phyloP scores from a whole-genome alignment of 306 rosid species.

The Trifolium repens region DNA sequence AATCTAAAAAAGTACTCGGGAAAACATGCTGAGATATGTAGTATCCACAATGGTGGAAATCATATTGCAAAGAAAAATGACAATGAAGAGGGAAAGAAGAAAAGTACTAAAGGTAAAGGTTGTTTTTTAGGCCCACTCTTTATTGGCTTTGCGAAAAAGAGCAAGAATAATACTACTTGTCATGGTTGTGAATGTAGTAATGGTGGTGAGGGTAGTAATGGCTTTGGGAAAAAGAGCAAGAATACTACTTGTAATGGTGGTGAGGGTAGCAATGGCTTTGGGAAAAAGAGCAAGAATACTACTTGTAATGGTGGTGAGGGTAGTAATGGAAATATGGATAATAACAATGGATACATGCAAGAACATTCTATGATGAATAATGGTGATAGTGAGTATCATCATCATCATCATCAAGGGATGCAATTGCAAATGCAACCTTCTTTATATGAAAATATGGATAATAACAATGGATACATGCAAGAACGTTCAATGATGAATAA shows the following conservation, averaged over 20 bases:
- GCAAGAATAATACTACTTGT: slow-evolving; percentile 25
- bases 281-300: too few relatives aligned
- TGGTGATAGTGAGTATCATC: slow-evolving; percentile 20
- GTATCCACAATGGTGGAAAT: slow-evolving; percentile 50
- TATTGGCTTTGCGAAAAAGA: slow-evolving; percentile 53
- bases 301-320: neutral
- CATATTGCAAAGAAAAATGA: slow-evolving; percentile 37
- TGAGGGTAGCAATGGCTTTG: too few relatives aligned
- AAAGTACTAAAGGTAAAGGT: slow-evolving; percentile 30
- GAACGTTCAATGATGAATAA: slow-evolving; percentile 23
- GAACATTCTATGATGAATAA: too few relatives aligned
- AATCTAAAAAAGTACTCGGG: slow-evolving; percentile 61
- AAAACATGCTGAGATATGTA: slow-evolving; percentile 66
- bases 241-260: too few relatives aligned
- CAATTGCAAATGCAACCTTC: slow-evolving; percentile 60
- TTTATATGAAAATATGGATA: neutral
- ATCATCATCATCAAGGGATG: slow-evolving; percentile 67
- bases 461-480: too few relatives aligned
- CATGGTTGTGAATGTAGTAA: neutral
- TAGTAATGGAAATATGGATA: neutral
- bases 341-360: too few relatives aligned
- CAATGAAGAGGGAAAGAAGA: neutral
- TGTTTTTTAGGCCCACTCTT: slow-evolving; percentile 40
- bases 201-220: neutral
- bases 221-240: too few relatives aligned